Evolutionary conservation across 129 eudicot genomes (phyloP), one percentile per base, ranked within the genome.

Genomic region (Lactuca saligna): DNA sequence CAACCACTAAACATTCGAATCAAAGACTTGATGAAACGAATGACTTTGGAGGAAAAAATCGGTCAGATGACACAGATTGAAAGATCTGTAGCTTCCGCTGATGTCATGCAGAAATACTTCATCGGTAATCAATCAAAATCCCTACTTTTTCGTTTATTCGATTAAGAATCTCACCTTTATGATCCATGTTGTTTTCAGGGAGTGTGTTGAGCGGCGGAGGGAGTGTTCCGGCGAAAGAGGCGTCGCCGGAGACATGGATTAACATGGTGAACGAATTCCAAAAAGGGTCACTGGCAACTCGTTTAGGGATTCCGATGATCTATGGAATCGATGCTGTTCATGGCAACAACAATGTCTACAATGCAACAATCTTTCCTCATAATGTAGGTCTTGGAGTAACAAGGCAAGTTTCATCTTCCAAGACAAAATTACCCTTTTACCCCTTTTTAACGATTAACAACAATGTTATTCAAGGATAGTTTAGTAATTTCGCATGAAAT

Each of bases 281-380:
- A 61, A 84, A 73, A 34, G 96, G 90, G 62, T 74, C 96, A 3
- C 61, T 89, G 7, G 71, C 94, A 14, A 74, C 94, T 17, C 94
- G 94, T 33, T 82, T 89, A 34, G 96, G 96, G 71, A 86, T 89
- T 54, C 96, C 96, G 2, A 77, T 86, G 86, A 86, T 86, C 53
- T 86, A 83, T 70, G 93, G 97, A 74, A 87, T 82, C 66, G 97
- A 90, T 83, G 97, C 95, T 17, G 89, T 90, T 32, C 97, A 90
- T 74, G 97, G 97, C 10, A 80, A 90, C 67, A 87, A 86, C 69
- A 86, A 84, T 79, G 95, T 80, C 5, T 90, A 84, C 60, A 81
- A 85, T 15, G 95, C 97, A 50, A 91, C 97, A 5, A 80, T 91
- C 42, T 91, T 88, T 68, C 97, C 97, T 14, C 97, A 91, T 66